A percentile compares a stretch with the other conserved stretches of the same genome.
phyloP scores from a whole-genome alignment of 306 rosid species.

The Alnus glutinosa region DNA sequence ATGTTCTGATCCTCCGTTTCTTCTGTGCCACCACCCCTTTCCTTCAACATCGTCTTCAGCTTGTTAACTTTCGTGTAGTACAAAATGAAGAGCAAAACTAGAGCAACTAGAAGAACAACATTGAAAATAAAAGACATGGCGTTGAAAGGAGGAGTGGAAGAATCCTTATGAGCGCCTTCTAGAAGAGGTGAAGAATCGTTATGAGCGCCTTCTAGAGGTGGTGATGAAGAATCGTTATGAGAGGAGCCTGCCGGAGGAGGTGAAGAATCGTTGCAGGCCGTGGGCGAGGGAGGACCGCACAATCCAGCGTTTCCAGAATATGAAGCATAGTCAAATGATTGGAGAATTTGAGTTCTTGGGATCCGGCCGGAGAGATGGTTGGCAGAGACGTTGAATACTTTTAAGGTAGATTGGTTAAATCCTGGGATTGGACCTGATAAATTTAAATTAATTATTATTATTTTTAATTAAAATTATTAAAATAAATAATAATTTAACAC shows the following conservation, averaged over 20 bases:
- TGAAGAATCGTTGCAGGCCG: no score
- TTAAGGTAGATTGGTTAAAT: conserved; percentile 38
- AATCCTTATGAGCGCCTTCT: no score
- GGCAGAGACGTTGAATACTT: conserved; percentile 44
- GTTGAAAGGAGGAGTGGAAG: background rate
- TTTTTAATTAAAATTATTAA: no score
- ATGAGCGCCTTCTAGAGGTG: no score
- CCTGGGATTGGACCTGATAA: conserved; percentile 45
- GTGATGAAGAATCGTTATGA: no score
- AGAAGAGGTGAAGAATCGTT: no score
- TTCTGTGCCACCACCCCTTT: conserved; percentile 17
- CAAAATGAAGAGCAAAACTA: conserved; percentile 42
- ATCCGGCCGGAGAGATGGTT: conserved; percentile 44
- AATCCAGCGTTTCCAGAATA: conserved; percentile 36
- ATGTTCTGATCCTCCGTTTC: conserved; percentile 15
- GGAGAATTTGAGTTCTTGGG: conserved; percentile 37
- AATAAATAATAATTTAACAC: no score
- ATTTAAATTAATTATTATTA: no score
- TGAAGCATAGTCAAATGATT: conserved; percentile 26
- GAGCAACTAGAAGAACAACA: conserved; percentile 39
- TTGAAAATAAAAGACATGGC: conserved; percentile 29
- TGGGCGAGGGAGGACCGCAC: background rate
- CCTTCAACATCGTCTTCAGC: conserved; percentile 43
- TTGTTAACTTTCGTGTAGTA: conserved; percentile 46
- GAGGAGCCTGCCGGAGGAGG: no score